Conservation (phyloP, 148 eudicot species). For the Camellia granthamiana region DNA sequence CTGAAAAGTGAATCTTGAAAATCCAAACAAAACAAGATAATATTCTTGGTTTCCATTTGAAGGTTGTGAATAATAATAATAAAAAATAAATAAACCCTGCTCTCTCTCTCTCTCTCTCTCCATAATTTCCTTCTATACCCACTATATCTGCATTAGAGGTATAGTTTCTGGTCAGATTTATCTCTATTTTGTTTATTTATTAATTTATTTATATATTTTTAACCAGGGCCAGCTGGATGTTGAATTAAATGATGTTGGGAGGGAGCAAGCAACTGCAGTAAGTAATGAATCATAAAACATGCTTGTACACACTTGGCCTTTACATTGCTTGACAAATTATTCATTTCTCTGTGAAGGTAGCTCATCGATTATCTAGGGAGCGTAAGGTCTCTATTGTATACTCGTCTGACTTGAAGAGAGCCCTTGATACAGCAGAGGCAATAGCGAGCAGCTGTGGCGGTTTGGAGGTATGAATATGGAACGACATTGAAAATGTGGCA, state of each 20-base stretch:
- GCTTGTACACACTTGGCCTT: slow-evolving; percentile 6
- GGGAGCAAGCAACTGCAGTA: slow-evolving; percentile 78
- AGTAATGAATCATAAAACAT: slow-evolving; percentile 24
- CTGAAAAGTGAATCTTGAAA: too few species aligned
- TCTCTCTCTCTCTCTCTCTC: neutral
- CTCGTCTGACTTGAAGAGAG: slow-evolving; percentile 79
- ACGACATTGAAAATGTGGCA: too few species aligned
- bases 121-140: neutral
- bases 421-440: slow-evolving; percentile 66
- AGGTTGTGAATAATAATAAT: too few species aligned
- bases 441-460: slow-evolving; percentile 69
- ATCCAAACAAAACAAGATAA: too few species aligned
- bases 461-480: slow-evolving; percentile 23
- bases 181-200: neutral
- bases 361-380: slow-evolving; percentile 62
- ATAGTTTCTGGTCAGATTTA: neutral
- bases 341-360: slow-evolving; percentile 48
- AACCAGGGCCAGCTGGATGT: slow-evolving; percentile 86
- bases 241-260: slow-evolving; percentile 71
- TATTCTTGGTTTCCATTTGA: too few species aligned
- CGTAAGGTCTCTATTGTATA: slow-evolving; percentile 18
- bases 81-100: too few species aligned
- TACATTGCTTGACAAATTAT: slow-evolving; percentile 14
- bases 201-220: neutral
- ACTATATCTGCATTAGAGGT: neutral